Base-by-base conservation (phyloP, 1,139 yeast species). In the Yamadazyma friedrichii region DNA sequence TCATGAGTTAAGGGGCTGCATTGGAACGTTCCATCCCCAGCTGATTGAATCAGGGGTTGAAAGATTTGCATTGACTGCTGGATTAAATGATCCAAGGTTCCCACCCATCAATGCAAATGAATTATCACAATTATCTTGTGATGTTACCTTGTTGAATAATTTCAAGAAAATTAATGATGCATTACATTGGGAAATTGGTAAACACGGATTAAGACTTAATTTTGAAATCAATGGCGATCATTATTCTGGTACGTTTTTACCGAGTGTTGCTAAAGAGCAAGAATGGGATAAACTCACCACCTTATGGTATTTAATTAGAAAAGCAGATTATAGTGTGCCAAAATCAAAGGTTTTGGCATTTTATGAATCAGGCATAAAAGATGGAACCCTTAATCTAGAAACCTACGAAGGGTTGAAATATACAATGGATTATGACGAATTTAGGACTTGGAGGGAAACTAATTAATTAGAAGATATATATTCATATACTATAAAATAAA, bases 181-280 rank as follows among this genome's bases (percentile, higher is more conserved):
- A 6, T 61, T 70, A 41, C 86, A 86, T 53, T 94, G 98, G 98
- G 71, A 63, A 6, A 59, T 93, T 37, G 98, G 98, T 0, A 58
- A 56, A 17, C 94, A 93, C 59, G 98, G 99, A 0, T 75, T 94
- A 28, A 73, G 79, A 43, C 78, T 89, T 15, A 60, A 64, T 22
- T 73, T 88, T 46, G 58, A 60, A 0, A 46, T 56, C 11, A 53
- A 61, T 12, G 65, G 71, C 17, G 51, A 59, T 20, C 44, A 54
- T 9, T 67, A 67, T 45, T 77, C 84, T 39, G 89, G 97, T 0
- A 93, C 98, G 0, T 93, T 88, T 51, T 63, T 94, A 36, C 98
- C 98, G 0, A 85, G 82, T 35, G 98, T 94, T 1, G 95, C 96
- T 12, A 73, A 66, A n/a, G 98, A 91, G 49, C 95, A 91, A 52